phyloP scores from a whole-genome alignment of 148 eudicot species.

The Drosera capensis region DNA sequence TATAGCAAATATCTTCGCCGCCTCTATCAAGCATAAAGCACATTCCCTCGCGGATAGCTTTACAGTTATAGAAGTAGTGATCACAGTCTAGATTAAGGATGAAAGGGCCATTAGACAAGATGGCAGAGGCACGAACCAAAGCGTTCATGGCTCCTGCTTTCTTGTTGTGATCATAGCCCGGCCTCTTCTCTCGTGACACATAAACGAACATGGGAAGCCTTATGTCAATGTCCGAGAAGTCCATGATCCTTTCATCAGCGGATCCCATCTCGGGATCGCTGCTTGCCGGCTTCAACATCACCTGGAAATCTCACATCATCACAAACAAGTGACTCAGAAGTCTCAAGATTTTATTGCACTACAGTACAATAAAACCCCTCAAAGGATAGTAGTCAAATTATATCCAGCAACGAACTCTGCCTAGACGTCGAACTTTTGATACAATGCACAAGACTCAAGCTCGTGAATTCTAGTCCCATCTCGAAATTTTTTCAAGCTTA shows the following conservation, averaged over 20 bases:
- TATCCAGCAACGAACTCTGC: too few species aligned
- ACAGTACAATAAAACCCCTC: too few species aligned
- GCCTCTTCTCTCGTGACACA: slow-evolving; percentile 59
- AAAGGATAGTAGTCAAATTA: too few species aligned
- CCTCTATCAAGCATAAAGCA: slow-evolving; percentile 96
- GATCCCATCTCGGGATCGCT: slow-evolving; percentile 43
- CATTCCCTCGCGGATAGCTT: slow-evolving; percentile 89
- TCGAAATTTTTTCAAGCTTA: too few species aligned
- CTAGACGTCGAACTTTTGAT: too few species aligned
- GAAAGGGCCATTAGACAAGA: slow-evolving; percentile 81
- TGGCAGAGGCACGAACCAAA: slow-evolving; percentile 65
- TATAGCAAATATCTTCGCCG: slow-evolving; percentile 88
- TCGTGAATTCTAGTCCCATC: too few species aligned
- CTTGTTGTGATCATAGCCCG: slow-evolving; percentile 69
- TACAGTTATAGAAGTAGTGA: slow-evolving; percentile 61
- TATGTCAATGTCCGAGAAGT: slow-evolving; percentile 60
- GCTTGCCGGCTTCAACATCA: slow-evolving; percentile 81
- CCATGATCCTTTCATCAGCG: slow-evolving; percentile 34
- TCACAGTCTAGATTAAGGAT: slow-evolving; percentile 94
- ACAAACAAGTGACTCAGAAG: not conserved
- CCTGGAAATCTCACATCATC: slow-evolving; percentile 17
- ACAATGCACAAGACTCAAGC: too few species aligned
- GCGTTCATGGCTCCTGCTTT: slow-evolving; percentile 79
- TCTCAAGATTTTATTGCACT: too few species aligned
- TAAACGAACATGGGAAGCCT: slow-evolving; percentile 88